phyloP scores from a whole-genome alignment of 768 basidiomycete genomes.

The Dioszegia hungarica region DNA sequence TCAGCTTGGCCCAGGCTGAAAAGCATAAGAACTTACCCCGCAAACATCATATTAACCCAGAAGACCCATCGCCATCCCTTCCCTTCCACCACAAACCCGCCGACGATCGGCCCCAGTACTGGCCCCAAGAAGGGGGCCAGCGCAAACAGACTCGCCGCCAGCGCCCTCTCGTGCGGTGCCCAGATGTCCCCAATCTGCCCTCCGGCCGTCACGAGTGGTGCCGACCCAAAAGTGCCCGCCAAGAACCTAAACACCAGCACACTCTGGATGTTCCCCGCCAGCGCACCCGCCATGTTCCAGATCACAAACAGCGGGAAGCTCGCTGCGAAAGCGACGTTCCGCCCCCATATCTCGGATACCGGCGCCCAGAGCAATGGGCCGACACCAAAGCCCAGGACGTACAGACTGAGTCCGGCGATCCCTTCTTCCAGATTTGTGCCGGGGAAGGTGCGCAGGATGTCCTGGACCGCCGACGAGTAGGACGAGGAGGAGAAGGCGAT shows the following conservation, averaged over 20 bases:
- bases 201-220: constrained; percentile 48
- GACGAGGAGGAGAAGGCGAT: constrained; percentile 61
- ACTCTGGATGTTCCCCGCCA: constrained; percentile 42
- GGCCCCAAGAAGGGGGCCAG: constrained; percentile 36
- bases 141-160: constrained; percentile 17
- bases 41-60: constrained; percentile 30
- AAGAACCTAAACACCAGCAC: constrained; percentile 48
- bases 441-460: constrained; percentile 54
- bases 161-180: constrained; percentile 12
- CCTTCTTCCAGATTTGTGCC: constrained; percentile 55
- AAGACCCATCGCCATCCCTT: constrained; percentile 32
- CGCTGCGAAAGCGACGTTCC: constrained; percentile 45
- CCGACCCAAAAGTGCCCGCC: constrained; percentile 44
- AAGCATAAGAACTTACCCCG: constrained; percentile 43
- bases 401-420: constrained; percentile 60
- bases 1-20: constrained; percentile 16
- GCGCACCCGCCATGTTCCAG: constrained; percentile 43
- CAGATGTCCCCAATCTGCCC: constrained; percentile 34
- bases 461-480: constrained; percentile 56
- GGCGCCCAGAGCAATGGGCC: constrained; percentile 47
- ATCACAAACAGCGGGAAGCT: constrained; percentile 44
- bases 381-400: constrained; percentile 53
- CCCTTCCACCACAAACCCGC: constrained; percentile 15
- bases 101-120: constrained; percentile 38
- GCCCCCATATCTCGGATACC: constrained; percentile 44